Evolutionary conservation across 495 filamentous ascomycete species (phyloP), one percentile per base, ranked within the genome.

Genomic region (Xylaria longipes): DNA sequence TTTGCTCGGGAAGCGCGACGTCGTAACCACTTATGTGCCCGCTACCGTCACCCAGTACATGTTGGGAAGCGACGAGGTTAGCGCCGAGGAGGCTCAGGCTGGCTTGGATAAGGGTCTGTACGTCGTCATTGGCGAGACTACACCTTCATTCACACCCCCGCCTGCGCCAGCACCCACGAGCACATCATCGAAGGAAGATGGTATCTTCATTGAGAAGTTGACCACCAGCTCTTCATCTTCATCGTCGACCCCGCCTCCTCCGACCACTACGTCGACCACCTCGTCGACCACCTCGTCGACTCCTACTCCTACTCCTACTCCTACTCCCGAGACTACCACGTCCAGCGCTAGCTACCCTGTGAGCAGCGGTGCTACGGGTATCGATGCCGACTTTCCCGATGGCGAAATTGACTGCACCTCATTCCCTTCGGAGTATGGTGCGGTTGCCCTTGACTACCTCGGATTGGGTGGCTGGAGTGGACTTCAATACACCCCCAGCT

Each of bases 361-460:
- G 46, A 73, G 72, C 37, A 71, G 61, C 29, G 80, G 76, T 25
- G 88, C 84, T 68, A 85, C 77, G 1, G 91, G 90, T 35, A 69
- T 95, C 50, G 86, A 91, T 75, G 78, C 82, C 8, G 84, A 90
- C 5, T 98, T 98, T 87, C 93, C 93, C 14, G 89, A 91, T 82
- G 93, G 93, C 63, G 82, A 91, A 73, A 68, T 95, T 41, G 82
- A 86, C 72, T 99, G 96, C 81, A 76, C 78, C 62, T 76, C 83
- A 0, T 96, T 98, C 84, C 97, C 97, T 31, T 90, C 90, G 14
- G 85, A 89, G 0, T 98, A 97, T 76, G 96, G 96, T 76, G 91
- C 97, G 1, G 76, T 97, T 27, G 50, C 87, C 66, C 82, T 97
- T 29, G 74, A 85, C 56, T 97, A 92, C 87, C 82, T 91, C 7